These are phyloP conservation scores for Nothopassalora personata DNA, from an alignment of 2,329 filamentous ascomycete genomes.

Conservation along the genomic window DNA sequence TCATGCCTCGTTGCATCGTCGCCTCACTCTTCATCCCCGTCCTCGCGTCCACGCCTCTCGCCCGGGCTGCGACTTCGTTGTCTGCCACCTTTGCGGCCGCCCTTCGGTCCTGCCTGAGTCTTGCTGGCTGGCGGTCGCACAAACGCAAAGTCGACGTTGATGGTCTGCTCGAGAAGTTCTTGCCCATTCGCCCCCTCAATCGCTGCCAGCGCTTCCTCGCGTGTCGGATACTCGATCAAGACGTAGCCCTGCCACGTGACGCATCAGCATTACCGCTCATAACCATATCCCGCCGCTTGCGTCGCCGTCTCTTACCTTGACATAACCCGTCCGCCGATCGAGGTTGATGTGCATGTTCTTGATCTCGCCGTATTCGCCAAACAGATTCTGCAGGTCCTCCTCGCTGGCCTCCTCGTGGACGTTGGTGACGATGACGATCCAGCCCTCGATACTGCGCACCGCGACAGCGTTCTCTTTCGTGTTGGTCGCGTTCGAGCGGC, in stretches of 20 bases:
- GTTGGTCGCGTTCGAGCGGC: conserved; percentile 54
- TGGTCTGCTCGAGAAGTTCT: conserved; percentile 74
- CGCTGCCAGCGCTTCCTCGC: conserved; percentile 73
- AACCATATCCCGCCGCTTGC: neutral
- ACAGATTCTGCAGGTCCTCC: conserved; percentile 74
- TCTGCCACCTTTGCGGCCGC: conserved; percentile 30
- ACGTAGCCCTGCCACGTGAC: conserved; percentile 62
- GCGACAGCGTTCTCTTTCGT: conserved; percentile 70
- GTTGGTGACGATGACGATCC: conserved; percentile 83
- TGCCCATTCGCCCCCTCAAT: conserved; percentile 73
- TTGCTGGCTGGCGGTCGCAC: conserved; percentile 69
- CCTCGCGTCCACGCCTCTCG: conserved; percentile 26
- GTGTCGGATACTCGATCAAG: conserved; percentile 75
- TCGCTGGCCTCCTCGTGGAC: conserved; percentile 83
- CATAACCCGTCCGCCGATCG: conserved; percentile 76
- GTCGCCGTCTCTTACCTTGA: conserved; percentile 56
- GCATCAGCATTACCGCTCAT: conserved; percentile 1
- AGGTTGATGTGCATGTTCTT: conserved; percentile 82
- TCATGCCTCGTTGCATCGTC: neutral
- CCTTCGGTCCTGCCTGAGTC: conserved; percentile 28
- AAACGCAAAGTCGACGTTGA: conserved; percentile 79
- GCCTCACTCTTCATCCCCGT: conserved; percentile 21
- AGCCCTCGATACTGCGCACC: conserved; percentile 81
- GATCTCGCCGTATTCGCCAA: conserved; percentile 79
- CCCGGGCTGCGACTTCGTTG: conserved; percentile 43